Conservation (phyloP, 805 yeast genomes). For the Candida corydali region DNA sequence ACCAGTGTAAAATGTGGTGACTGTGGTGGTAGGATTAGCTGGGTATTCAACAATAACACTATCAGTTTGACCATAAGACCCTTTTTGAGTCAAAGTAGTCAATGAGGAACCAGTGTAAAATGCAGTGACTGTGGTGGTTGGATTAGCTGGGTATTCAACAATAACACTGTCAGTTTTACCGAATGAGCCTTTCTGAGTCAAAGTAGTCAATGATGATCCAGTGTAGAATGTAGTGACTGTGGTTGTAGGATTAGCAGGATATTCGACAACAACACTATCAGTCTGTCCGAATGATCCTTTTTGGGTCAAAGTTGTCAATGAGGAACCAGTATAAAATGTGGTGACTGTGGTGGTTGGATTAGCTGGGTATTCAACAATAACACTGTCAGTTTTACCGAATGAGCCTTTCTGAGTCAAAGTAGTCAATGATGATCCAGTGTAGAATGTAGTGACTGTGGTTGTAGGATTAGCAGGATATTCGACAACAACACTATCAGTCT, state of each 20-base stretch:
- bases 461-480: neutral
- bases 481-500: neutral
- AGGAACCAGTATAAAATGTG: neutral
- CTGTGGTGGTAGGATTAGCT: neutral
- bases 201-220: neutral
- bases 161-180: neutral
- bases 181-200: neutral
- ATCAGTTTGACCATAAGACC: neutral
- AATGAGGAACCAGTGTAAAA: neutral
- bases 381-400: neutral
- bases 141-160: constrained; percentile 1
- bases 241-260: neutral
- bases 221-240: neutral
- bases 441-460: neutral
- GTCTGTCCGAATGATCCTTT: neutral
- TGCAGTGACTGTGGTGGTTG: constrained; percentile 2
- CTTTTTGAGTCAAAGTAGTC: neutral
- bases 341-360: neutral
- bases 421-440: neutral
- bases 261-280: neutral
- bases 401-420: neutral
- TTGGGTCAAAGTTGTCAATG: neutral
- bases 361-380: neutral
- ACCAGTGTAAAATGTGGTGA: neutral
- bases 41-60: constrained; percentile 1